Base-by-base conservation (phyloP, 1,284 basidiomycete genomes). In the Stygiomarasmius scandens region DNA sequence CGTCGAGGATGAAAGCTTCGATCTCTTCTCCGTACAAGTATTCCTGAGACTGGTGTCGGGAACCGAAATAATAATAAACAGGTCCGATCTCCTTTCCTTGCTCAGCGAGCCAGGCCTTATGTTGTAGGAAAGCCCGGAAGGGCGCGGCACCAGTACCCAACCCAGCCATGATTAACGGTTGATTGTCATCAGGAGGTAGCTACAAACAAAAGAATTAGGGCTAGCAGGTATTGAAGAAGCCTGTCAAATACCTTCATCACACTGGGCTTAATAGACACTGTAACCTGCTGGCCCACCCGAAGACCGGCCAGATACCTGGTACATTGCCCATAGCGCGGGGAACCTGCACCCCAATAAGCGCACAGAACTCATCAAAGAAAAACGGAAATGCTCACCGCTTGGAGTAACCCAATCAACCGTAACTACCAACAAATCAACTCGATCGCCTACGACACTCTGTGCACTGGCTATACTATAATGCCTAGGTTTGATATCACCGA, bases 401-500 rank as follows among this genome's bases (percentile, higher is more conserved):
- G 95, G 89, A 29, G 90, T 89, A 52, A 84, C 71, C 96, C 96
- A 99, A 66, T 98, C 95, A 24, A 99, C 96, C 4, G 94, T 96
- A 45, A 99, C 96, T 60, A 99, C 91, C 60, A 99, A 80, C 48
- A 99, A 78, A 74, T 99, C 95, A 16, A 99, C 94, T 54, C 90
- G 86, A 71, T 98, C 85, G 11, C 97, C 97, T 12, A 99, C 95
- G 49, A 93, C 95, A 65, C 89, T 90, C 74, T 99, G 95, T 32
- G 94, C 87, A 64, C 92, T 95, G 24, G 96, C 96, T 67, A 99
- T 99, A 74, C 94, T 96, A 76, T 99, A 99, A 76, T 99, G 97
- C 64, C 97, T 84, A 5, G 96, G 96, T 76, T 98, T 95, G 80
- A 96, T 96, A 71, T 98, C 94, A 6, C 91, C 92, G 52, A 97